A percentile compares a stretch with the other conserved stretches of the same genome.
phyloP scores from a whole-genome alignment of 169 alveolate species.

The Eimeria sp. region DNA sequence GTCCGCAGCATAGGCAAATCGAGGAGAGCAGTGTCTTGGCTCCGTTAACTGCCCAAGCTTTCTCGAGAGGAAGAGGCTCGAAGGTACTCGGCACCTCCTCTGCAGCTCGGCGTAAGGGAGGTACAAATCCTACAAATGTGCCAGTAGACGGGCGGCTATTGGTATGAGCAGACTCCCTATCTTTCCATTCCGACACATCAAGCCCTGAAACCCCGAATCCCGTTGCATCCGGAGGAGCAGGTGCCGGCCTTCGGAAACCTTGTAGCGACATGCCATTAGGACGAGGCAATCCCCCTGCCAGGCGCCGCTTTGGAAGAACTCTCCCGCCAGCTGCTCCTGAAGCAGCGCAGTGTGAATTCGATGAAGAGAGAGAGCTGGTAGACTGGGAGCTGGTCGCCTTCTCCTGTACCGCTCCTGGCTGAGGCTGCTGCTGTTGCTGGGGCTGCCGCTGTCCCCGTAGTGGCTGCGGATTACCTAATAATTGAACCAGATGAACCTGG shows the following conservation, averaged over 20 bases:
- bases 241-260: neutral
- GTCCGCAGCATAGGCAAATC: constrained; percentile 38
- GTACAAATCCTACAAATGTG: neutral
- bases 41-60: constrained; percentile 20
- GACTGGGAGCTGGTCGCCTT: neutral
- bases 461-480: constrained; percentile 47
- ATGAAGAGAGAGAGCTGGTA: neutral
- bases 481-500: constrained; percentile 46
- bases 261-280: constrained; percentile 28
- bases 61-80: neutral
- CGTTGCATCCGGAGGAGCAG: neutral
- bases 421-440: neutral
- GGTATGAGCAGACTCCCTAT: neutral
- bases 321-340: neutral
- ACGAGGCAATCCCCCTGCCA: constrained; percentile 59
- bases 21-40: constrained; percentile 15
- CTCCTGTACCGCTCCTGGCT: neutral
- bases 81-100: neutral
- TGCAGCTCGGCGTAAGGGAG: neutral
- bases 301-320: constrained; percentile 38
- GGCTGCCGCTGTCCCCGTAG: constrained; percentile 24
- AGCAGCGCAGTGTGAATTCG: neutral
- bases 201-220: neutral
- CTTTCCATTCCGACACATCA: neutral
- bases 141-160: neutral